phyloP scores from a whole-genome alignment of 805 yeast species.

The Cyberlindnera bimundalis region DNA sequence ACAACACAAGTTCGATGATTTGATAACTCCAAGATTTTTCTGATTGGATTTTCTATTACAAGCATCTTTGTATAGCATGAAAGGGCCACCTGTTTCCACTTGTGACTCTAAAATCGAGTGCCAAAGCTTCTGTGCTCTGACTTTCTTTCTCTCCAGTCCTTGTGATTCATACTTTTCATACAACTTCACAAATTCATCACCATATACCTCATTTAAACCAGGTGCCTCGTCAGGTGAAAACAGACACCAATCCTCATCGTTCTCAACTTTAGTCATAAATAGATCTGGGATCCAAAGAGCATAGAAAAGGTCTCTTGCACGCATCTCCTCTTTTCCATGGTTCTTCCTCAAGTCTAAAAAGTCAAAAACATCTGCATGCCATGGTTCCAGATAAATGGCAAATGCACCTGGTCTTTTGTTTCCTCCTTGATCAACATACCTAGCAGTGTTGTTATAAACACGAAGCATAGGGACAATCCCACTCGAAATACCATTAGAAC shows the following conservation, averaged over 20 bases:
- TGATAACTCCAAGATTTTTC: conserved; percentile 86
- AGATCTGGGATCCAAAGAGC: conserved; percentile 95
- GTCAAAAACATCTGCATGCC: conserved; percentile 93
- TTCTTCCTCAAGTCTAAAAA: conserved; percentile 85
- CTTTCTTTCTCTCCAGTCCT: conserved; percentile 57
- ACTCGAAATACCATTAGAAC: conserved; percentile 88
- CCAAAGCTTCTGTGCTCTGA: conserved; percentile 92
- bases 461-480: conserved; percentile 95
- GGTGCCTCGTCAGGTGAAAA: conserved; percentile 90
- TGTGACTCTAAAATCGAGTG: conserved; percentile 85
- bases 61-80: conserved; percentile 90
- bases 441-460: conserved; percentile 92
- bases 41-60: conserved; percentile 88
- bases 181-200: conserved; percentile 76
- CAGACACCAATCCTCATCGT: conserved; percentile 77
- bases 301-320: conserved; percentile 91
- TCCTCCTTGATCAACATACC: conserved; percentile 98
- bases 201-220: conserved; percentile 79
- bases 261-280: conserved; percentile 87
- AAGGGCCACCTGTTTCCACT: conserved; percentile 96
- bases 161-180: conserved; percentile 71
- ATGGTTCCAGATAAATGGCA: conserved; percentile 91
- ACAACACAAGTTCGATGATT: conserved; percentile 91
- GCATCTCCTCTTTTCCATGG: conserved; percentile 90
- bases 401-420: conserved; percentile 98